These are phyloP conservation scores for Erodium chrysanthum DNA, from an alignment of 441 rosid genomes.

Conservation along the genomic window DNA sequence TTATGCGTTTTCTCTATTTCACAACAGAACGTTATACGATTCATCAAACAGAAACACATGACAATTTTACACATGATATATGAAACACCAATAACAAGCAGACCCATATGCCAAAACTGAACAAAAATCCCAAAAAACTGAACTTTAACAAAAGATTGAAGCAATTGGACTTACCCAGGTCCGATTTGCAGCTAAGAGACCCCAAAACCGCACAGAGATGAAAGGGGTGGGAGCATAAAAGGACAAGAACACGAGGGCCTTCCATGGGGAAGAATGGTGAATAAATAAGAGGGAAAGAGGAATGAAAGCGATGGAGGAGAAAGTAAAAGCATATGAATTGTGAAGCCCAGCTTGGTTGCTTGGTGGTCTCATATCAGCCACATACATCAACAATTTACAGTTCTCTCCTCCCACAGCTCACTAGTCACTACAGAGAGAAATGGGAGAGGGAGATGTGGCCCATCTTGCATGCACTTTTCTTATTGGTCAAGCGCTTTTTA, in stretches of 20 bases:
- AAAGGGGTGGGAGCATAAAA: neutral
- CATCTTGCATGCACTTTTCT: slow-evolving; percentile 1
- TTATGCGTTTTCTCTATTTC: neutral
- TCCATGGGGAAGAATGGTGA: no score
- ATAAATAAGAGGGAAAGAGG: neutral
- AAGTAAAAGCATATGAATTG: neutral
- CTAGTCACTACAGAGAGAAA: neutral
- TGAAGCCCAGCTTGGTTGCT: neutral
- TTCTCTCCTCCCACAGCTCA: neutral
- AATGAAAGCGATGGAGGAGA: neutral
- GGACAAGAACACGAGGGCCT: neutral
- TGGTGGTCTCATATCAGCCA: neutral
- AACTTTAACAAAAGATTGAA: neutral
- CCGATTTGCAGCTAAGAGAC: neutral
- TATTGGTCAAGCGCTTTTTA: neutral
- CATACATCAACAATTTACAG: neutral
- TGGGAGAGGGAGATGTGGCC: neutral
- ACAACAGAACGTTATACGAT: neutral
- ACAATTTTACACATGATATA: neutral
- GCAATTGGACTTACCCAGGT: neutral
- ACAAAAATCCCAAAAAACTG: neutral
- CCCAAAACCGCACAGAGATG: neutral
- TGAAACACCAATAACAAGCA: neutral
- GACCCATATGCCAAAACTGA: neutral
- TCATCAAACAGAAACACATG: neutral